Evolutionary conservation across 192 early-diverging fungal species (phyloP).

Genomic region (Jimgerdemannia flammicorona): DNA sequence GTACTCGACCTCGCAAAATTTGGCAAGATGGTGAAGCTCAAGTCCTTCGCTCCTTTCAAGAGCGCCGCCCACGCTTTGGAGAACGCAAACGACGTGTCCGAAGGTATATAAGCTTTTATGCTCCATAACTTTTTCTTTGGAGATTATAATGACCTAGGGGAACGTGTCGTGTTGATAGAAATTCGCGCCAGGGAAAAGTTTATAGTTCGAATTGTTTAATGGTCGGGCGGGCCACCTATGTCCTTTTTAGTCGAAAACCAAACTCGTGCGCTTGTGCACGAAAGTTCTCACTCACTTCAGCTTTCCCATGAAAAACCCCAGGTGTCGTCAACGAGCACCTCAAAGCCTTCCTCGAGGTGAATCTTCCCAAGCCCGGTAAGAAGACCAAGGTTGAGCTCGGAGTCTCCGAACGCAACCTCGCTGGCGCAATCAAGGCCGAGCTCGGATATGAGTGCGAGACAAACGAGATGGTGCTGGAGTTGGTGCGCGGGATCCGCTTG

Average conservation of each 20-base stretch:
- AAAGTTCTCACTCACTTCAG: neutral
- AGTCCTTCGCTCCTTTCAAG: conserved; percentile 97
- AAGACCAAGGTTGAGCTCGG: conserved; percentile 76
- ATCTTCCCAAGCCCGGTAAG: conserved; percentile 80
- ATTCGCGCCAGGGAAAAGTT: no score
- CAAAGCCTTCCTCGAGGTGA: conserved; percentile 93
- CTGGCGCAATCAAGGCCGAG: conserved; percentile 69
- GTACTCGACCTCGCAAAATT: conserved; percentile 87
- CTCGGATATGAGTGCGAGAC: conserved; percentile 75
- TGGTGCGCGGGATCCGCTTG: conserved; percentile 91
- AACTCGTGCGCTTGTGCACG: no score
- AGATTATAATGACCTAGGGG: neutral
- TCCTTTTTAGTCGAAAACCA: no score
- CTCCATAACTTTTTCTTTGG: neutral
- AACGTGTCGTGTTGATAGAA: neutral
- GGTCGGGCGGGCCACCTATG: no score
- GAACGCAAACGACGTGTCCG: conserved; percentile 97
- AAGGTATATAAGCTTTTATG: conserved; percentile 55
- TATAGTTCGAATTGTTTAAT: no score
- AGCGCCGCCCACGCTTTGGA: conserved; percentile 95
- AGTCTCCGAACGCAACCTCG: conserved; percentile 85
- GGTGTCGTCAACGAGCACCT: conserved; percentile 85
- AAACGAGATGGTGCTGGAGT: conserved; percentile 82
- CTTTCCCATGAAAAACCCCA: conserved; percentile 19
- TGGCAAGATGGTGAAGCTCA: conserved; percentile 85